Percentiles rank a stretch among this genome's conserved stretches.
Conservation (phyloP, 495 filamentous ascomycete species). For the Neurospora africana region DNA sequence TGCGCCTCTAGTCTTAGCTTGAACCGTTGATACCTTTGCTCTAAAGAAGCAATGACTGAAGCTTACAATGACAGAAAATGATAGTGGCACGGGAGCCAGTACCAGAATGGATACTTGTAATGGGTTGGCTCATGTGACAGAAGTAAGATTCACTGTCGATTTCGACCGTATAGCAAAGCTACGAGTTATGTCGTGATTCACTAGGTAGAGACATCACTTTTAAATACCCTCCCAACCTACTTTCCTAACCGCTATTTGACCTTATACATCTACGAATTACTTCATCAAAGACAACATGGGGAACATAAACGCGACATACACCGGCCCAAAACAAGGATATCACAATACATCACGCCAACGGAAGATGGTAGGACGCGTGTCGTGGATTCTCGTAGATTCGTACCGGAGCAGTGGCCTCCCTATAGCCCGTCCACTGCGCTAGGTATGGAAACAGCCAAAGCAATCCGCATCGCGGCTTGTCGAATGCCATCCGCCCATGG, state of each 20-base stretch:
- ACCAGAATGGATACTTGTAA: neutral
- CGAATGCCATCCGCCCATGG: slow-evolving; percentile 20
- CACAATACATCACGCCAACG: slow-evolving; percentile 3
- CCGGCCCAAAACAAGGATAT: neutral
- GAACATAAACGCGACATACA: neutral
- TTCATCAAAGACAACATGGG: neutral
- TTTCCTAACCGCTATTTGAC: neutral
- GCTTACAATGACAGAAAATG: neutral
- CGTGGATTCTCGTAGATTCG: slow-evolving; percentile 43
- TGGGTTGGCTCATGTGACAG: neutral
- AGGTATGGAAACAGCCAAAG: slow-evolving; percentile 47
- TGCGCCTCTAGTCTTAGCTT: neutral
- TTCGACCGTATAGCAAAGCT: neutral
- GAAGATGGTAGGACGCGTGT: slow-evolving; percentile 5
- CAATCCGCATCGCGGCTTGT: slow-evolving; percentile 43
- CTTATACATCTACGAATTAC: neutral
- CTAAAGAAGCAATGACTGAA: neutral
- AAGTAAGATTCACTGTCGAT: neutral
- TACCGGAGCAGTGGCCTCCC: slow-evolving; percentile 40
- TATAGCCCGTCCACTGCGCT: slow-evolving; percentile 28
- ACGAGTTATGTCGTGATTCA: neutral
- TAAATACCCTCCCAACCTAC: neutral
- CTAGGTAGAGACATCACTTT: neutral
- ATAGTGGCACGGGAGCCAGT: neutral
- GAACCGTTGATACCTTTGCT: neutral